These are phyloP conservation scores for Bryum argenteum DNA, from an alignment of 225 moss, liverwort and hornwort species.

Conservation along the genomic window DNA sequence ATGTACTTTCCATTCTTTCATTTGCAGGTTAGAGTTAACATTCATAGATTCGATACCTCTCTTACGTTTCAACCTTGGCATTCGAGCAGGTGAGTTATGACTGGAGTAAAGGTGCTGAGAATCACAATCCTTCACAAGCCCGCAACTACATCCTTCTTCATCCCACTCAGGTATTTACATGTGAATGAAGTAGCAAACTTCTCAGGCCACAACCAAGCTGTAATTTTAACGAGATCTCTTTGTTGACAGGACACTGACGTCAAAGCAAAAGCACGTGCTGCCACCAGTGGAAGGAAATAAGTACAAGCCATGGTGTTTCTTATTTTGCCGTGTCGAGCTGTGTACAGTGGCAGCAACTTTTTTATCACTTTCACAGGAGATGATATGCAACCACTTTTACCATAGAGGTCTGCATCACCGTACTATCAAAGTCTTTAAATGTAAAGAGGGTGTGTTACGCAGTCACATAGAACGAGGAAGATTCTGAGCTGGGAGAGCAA, in stretches of 20 bases:
- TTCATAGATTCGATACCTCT: neutral
- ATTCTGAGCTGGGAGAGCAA: conserved; percentile 14
- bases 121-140: conserved; percentile 82
- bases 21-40: neutral
- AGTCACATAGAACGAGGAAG: neutral
- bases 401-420: conserved; percentile 17
- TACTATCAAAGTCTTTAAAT: conserved; percentile 19
- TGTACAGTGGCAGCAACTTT: conserved; percentile 17
- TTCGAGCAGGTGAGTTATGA: conserved; percentile 80
- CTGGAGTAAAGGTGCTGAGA: conserved; percentile 99
- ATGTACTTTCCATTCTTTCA: neutral
- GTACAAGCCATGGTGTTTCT: conserved; percentile 17
- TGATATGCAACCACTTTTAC: conserved; percentile 20
- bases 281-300: conserved; percentile 77
- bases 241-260: conserved; percentile 77
- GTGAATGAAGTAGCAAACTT: conserved; percentile 4
- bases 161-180: conserved; percentile 71
- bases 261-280: conserved; percentile 81
- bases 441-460: conserved; percentile 18
- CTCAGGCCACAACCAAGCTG: neutral
- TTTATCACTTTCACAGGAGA: conserved; percentile 20
- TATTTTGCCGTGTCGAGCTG: conserved; percentile 17
- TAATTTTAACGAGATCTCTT: conserved; percentile 2
- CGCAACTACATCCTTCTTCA: conserved; percentile 88
- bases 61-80: conserved; percentile 20